phyloP scores from a whole-genome alignment of 306 rosid species.

The Alnus rubra region DNA sequence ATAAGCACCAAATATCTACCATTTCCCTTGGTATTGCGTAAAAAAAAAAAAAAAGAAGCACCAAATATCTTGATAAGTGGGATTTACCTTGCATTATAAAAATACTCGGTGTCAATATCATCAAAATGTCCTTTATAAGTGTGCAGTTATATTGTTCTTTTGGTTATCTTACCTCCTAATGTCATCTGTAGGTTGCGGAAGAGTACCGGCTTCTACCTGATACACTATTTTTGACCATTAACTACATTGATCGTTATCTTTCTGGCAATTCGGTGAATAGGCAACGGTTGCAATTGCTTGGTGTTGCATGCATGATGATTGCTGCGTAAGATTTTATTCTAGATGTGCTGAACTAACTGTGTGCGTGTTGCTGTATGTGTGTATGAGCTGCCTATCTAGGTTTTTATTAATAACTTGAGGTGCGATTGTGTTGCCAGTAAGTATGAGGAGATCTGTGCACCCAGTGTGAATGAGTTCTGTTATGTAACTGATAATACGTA shows the following conservation, averaged over 20 bases:
- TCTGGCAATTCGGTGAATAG: constrained; percentile 88
- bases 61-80: constrained; percentile 4
- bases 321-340: constrained; percentile 73
- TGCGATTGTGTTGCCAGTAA: constrained; percentile 52
- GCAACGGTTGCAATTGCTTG: constrained; percentile 83
- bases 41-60: too few species aligned
- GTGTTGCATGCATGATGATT: constrained; percentile 98
- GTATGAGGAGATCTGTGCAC: constrained; percentile 98
- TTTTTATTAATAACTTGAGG: neutral
- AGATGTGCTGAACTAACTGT: neutral
- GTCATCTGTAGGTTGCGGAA: constrained; percentile 76
- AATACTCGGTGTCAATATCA: constrained; percentile 1
- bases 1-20: too few species aligned
- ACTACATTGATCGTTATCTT: constrained; percentile 89
- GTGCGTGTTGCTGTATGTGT: neutral
- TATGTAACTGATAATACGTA: constrained; percentile 95
- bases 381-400: neutral
- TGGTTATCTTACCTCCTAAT: constrained; percentile 7
- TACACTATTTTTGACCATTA: constrained; percentile 85
- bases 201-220: constrained; percentile 96
- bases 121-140: neutral
- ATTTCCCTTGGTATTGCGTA: too few species aligned
- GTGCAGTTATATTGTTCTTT: neutral
- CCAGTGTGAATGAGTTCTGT: constrained; percentile 92
- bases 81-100: neutral